Conservation (phyloP, 345 rosid species). For the Brassica rapa region DNA sequence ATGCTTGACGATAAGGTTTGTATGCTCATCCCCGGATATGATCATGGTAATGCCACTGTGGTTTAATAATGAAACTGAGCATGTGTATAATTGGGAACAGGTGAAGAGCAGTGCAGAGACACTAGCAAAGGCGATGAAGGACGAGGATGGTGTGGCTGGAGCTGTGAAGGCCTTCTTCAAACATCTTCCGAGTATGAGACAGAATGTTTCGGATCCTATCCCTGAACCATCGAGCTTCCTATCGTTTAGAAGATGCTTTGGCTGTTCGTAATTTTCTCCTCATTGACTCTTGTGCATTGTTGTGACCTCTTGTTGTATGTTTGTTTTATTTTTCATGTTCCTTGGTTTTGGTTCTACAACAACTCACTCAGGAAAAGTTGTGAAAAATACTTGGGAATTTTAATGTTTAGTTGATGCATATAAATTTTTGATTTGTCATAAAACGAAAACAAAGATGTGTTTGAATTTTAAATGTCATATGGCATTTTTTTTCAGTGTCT, state of each 20-base stretch:
- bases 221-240: conserved; percentile 48
- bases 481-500: conserved; percentile 28
- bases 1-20: conserved; percentile 62
- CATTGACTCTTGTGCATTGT: conserved; percentile 13
- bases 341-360: conserved; percentile 21
- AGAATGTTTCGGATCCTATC: conserved; percentile 38
- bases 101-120: conserved; percentile 80
- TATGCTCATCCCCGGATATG: not conserved
- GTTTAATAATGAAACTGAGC: conserved; percentile 24
- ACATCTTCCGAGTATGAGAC: conserved; percentile 57
- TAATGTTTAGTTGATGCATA: conserved; percentile 28
- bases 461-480: not conserved
- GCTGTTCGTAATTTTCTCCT: conserved; percentile 54
- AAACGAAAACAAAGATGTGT: conserved; percentile 1
- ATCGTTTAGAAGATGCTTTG: conserved; percentile 71
- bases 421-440: conserved; percentile 4
- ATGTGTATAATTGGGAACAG: conserved; percentile 43
- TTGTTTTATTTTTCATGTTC: not conserved
- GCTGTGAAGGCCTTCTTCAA: conserved; percentile 93
- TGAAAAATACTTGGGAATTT: conserved; percentile 3
- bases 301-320: conserved; percentile 27
- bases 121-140: conserved; percentile 88
- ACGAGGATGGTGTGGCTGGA: conserved; percentile 95
- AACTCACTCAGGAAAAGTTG: conserved; percentile 22
- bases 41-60: not conserved